Base-by-base conservation (phyloP, 2,329 filamentous ascomycete genomes). In the Paraconiothyrium brasiliense region DNA sequence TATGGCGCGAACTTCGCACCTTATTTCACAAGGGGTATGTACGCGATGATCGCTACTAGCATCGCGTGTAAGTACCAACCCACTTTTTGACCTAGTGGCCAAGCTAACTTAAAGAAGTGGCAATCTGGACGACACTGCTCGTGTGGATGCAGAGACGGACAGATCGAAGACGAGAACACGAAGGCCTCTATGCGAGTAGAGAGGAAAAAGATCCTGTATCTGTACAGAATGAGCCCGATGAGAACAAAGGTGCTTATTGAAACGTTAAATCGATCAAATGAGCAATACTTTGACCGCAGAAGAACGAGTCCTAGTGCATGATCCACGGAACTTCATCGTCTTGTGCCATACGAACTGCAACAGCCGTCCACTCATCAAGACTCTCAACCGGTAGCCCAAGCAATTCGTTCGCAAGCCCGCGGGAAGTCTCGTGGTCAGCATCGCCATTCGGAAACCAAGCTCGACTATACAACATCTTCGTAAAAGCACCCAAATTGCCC, bases 21-120 rank as follows among this genome's bases (percentile, higher is more conserved):
- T 0, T 85, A 85, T 80, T 91, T 91, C 63, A 87, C 76, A 83
- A 83, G 83, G 60, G 89, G 89, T n/a, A 90, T 91, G 89, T 91
- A 86, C 84, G 89, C 89, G 3, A 91, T 91, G 89, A 89, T 92
- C 70, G 88, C 83, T 1, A 83, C 83, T 8, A 87, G 84, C 24
- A 85, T 90, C 57, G 85, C 84, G 1, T 76, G 67, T 69, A 64
- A 65, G 67, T 69, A 16, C 11, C n/a, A 5, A 16, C 13, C 32
- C 27, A n/a, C 35, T 44, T 1, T 32, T 41, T 35, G 20, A 24
- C 2, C 10, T 16, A 9, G 6, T 16, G 9, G 37, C 30, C 2
- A n/a, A 49, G 35, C 60, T 69, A 35, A 66, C 16, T 8, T 10
- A 24, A 24, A 24, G 37, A 35, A 69, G 67, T 91, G 71, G 82